Conservation (phyloP, 257 asterid species). For the Nyctanthes arbortristis region DNA sequence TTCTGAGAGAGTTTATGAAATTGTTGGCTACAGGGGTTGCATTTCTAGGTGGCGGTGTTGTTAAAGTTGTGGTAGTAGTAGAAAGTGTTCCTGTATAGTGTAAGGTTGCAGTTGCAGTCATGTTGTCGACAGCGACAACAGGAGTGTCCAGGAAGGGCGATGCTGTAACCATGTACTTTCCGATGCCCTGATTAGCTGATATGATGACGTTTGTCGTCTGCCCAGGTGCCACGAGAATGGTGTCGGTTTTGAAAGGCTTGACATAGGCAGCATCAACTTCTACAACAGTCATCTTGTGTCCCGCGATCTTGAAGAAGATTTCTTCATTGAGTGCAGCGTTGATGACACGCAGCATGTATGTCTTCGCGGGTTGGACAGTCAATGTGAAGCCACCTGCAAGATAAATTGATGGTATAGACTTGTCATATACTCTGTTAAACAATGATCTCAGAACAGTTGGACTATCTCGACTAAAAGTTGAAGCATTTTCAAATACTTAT, state of each 20-base stretch:
- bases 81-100: constrained; percentile 59
- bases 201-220: constrained; percentile 57
- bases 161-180: constrained; percentile 50
- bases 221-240: constrained; percentile 58
- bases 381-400: constrained; percentile 41
- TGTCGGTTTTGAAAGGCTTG: constrained; percentile 59
- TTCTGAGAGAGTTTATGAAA: constrained; percentile 49
- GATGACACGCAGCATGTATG: constrained; percentile 61
- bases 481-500: constrained; percentile 13
- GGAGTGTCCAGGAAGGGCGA: constrained; percentile 67
- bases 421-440: not conserved
- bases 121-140: constrained; percentile 48
- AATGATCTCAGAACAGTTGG: not conserved
- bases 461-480: not conserved
- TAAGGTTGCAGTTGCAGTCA: constrained; percentile 59
- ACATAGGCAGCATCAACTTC: constrained; percentile 69
- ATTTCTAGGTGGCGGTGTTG: constrained; percentile 46
- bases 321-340: constrained; percentile 76
- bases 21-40: constrained; percentile 60
- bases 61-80: constrained; percentile 31
- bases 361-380: constrained; percentile 48
- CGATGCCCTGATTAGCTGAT: constrained; percentile 31
- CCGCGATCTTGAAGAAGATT: constrained; percentile 65
- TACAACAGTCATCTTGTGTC: constrained; percentile 57
- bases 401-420: not conserved